phyloP scores from a whole-genome alignment of 139 green algal species.

The Volvox reticuliferus region DNA sequence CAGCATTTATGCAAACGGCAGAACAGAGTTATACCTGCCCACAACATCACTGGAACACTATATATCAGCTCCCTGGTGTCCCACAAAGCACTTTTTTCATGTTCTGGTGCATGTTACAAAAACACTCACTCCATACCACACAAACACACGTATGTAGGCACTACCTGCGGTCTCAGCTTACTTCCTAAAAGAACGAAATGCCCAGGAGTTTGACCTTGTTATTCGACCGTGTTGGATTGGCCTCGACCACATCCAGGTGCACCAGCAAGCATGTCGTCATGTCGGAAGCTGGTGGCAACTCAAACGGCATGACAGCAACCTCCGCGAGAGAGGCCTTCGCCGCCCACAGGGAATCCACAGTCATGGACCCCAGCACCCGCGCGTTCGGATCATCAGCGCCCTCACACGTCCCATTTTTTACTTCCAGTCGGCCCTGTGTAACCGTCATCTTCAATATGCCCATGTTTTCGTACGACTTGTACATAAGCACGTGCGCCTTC shows the following conservation, averaged over 20 bases:
- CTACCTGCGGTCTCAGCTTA: no score
- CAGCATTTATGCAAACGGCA: no score
- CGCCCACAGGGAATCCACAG: neutral
- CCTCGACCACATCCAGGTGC: neutral
- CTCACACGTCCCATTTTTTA: neutral
- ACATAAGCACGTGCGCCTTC: neutral
- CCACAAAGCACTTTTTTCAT: no score
- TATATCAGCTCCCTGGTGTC: no score
- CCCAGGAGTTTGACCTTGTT: neutral
- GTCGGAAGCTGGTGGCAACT: neutral
- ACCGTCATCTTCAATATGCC: neutral
- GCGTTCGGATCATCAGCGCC: neutral
- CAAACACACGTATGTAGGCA: no score
- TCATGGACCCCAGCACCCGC: neutral
- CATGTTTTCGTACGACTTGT: conserved; percentile 1
- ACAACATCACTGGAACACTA: no score
- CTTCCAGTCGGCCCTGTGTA: neutral
- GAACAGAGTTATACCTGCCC: no score
- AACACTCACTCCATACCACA: no score
- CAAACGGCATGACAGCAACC: neutral
- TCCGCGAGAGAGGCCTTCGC: neutral
- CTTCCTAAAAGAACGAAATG: neutral
- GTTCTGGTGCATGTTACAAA: no score
- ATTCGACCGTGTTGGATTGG: neutral
- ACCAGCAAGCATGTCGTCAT: neutral